A percentile compares a stretch with the other conserved stretches of the same genome.
These are phyloP conservation scores for Aspergillus hiratsukae DNA, from an alignment of 2,329 filamentous ascomycete genomes.

Conservation along the genomic window DNA sequence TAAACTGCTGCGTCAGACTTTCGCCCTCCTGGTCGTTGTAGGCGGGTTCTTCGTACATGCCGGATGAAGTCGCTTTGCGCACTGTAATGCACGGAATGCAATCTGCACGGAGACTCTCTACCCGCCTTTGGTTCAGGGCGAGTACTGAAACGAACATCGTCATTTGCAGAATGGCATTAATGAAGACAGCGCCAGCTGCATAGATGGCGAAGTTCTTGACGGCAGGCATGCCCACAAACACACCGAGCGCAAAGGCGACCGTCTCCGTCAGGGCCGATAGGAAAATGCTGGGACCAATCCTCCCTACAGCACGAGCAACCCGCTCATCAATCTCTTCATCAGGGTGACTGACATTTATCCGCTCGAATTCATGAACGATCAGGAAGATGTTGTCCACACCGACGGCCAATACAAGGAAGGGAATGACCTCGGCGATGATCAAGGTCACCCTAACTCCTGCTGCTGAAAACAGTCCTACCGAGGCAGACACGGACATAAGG, in stretches of 20 bases:
- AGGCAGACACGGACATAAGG: slow-evolving; percentile 93
- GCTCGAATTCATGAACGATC: slow-evolving; percentile 96
- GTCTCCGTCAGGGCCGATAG: slow-evolving; percentile 95
- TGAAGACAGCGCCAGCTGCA: slow-evolving; percentile 89
- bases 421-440: slow-evolving; percentile 98
- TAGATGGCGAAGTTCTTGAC: slow-evolving; percentile 97
- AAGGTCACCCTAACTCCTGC: slow-evolving; percentile 88
- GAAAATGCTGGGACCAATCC: slow-evolving; percentile 95
- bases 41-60: slow-evolving; percentile 59
- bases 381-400: slow-evolving; percentile 99
- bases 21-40: slow-evolving; percentile 75
- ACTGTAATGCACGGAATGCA: slow-evolving; percentile 87
- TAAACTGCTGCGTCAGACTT: slow-evolving; percentile 76
- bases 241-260: slow-evolving; percentile 84
- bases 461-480: slow-evolving; percentile 91
- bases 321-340: slow-evolving; percentile 83
- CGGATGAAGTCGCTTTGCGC: slow-evolving; percentile 64
- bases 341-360: slow-evolving; percentile 86
- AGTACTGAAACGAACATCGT: slow-evolving; percentile 96
- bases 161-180: slow-evolving; percentile 94
- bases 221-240: slow-evolving; percentile 95
- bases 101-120: slow-evolving; percentile 83
- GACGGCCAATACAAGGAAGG: slow-evolving; percentile 91
- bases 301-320: slow-evolving; percentile 80
- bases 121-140: slow-evolving; percentile 82